Base-by-base conservation (phyloP, 306 rosid genomes). In the Casuarina cunninghamiana region DNA sequence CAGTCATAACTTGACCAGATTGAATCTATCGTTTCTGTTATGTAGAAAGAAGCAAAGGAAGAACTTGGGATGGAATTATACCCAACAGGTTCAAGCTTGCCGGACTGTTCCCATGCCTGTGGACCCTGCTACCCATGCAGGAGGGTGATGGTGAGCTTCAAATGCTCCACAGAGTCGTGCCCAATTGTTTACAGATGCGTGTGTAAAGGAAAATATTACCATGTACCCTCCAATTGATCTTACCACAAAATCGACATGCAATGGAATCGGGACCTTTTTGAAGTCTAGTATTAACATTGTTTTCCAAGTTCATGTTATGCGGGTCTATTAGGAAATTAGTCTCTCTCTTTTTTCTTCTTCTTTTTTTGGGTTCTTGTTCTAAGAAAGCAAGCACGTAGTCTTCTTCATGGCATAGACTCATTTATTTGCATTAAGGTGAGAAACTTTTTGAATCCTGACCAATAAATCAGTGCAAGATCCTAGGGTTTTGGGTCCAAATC, bases 111-210 rank as follows among this genome's bases (percentile, higher is more conserved):
- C 6, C 98, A 89, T 78, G 98, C 98, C 26, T 92, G 98, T 61
- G 98, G 98, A 44, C 90, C 97, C 21, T 95, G 98, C 68, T 91
- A 84, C 44, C 98, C 98, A 0, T 95, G 98, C 85, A 92, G 92
- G 83, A 91, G 98, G 85, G 98, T 92, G 77, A 88, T 79, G 89
- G 89, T 95, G 73, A 91, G 97, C 86, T 95, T 86, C 93, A 92
- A 90, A 78, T 92, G 98, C 82, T 87, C 92, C 2, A 69, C 93
- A 42, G 98, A 95, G 88, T 89, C 98, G 4, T 95, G 98, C 67
- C 98, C 98, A 12, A 80, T 90, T 19, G 93, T 95, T 76, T 95
- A 95, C 77, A 85, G 89, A 77, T 95, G 98, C 84, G 83, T 74
- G 81, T 91, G 97, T 79, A 91, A 80, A 84, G 97, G 98, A 16